Evolutionary conservation across 139 green algal genomes (phyloP).

Genomic region (Diplosphaera chodatii): DNA sequence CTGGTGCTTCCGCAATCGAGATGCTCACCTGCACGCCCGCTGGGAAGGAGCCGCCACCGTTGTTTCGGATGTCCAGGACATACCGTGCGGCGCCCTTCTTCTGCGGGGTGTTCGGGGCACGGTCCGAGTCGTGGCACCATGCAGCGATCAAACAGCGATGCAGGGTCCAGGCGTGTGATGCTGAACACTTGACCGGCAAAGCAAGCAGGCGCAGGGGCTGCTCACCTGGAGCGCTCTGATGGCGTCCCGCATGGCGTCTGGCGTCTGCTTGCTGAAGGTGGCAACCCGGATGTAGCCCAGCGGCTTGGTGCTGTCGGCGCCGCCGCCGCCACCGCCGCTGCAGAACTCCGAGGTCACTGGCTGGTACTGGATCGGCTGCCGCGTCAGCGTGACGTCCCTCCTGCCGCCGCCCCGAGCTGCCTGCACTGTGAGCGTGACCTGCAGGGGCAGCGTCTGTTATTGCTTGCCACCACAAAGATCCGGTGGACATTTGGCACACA

Average conservation of each 20-base stretch:
- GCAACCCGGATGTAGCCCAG: constrained; percentile 83
- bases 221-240: constrained; percentile 4
- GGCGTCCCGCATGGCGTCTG: constrained; percentile 33
- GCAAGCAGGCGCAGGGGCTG: too few species aligned
- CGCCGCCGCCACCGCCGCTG: constrained; percentile 15
- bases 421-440: constrained; percentile 18
- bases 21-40: constrained; percentile 86
- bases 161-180: too few species aligned
- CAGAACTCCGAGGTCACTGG: constrained; percentile 67
- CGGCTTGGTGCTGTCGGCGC: neutral
- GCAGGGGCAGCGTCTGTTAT: too few species aligned
- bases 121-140: neutral
- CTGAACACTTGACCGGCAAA: too few species aligned
- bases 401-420: neutral
- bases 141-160: neutral
- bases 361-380: constrained; percentile 61
- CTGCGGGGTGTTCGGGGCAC: neutral
- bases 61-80: constrained; percentile 93
- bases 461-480: too few species aligned
- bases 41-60: constrained; percentile 90
- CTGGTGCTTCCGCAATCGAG: too few species aligned
- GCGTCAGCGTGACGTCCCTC: constrained; percentile 27
- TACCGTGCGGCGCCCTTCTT: constrained; percentile 17
- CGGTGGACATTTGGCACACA: too few species aligned
- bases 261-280: constrained; percentile 82